Evolutionary conservation across 257 asterid genomes (phyloP), one percentile per base, ranked within the genome.

Genomic region (Solanum paucissectum): DNA sequence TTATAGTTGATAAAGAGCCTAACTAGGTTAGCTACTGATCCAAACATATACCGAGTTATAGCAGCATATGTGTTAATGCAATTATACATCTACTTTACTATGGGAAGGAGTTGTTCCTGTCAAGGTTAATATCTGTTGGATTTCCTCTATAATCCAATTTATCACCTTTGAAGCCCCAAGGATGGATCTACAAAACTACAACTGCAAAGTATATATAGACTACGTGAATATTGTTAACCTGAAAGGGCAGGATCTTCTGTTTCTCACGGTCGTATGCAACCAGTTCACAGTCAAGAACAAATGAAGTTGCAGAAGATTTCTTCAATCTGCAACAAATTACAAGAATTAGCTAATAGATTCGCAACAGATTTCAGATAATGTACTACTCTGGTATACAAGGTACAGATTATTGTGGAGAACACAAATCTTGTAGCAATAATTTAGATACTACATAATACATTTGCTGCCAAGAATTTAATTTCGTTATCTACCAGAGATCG

Each of bases 271-370:
- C 98, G 27, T 91, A 96, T 87, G 99, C 99, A 90, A 97, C 99
- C 90, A 96, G 91, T 91, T 97, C 99, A 49, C 99, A 97, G 87
- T 97, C 99, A 66, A 97, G 98, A 91, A 96, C 98, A 90, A 96
- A 96, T 86, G 99, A 97, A 73, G 91, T 90, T 42, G 92, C 95
- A 76, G 97, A 90, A 34, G 99, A 92, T 83, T 87, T 90, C 89
- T 94, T 95, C 25, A 96, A 90, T 90, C 99, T 97, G 97, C 94
- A 91, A n/a, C 38, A 81, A 87, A 87, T 68, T 88, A 86, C 55
- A 72, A 86, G 62, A 88, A 66, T 68, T 37, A 86, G 75, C 89
- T 64, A 55, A 55, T 18, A 81, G 60, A 49, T 32, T 82, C 6
- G 32, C 69, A 49, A 81, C 18, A 18, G 44, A 32, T 29, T 82